Conservation (phyloP, 257 asterid species). For the Ophiorrhiza pumila region DNA sequence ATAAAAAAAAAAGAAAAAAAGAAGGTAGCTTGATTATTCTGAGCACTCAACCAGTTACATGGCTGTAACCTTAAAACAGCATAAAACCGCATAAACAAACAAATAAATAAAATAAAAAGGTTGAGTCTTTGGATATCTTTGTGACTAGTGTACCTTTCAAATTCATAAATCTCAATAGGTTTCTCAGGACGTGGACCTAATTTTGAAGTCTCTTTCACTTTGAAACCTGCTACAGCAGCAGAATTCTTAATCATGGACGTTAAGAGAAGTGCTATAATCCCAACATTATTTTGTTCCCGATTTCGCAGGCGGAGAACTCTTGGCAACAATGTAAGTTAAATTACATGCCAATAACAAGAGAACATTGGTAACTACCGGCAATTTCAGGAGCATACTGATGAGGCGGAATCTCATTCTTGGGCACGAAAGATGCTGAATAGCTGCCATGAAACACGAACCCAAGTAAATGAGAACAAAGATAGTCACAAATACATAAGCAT, state of each 20-base stretch:
- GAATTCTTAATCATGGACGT: background rate
- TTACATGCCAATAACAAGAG: background rate
- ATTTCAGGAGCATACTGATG: slow-evolving; percentile 74
- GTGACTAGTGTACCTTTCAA: slow-evolving; percentile 55
- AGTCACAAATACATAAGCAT: background rate
- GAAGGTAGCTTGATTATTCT: slow-evolving; percentile 6
- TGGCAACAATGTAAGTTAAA: background rate
- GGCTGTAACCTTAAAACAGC: background rate
- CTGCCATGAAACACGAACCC: slow-evolving; percentile 38
- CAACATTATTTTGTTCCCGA: background rate
- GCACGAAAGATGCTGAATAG: slow-evolving; percentile 71
- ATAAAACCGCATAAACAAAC: background rate
- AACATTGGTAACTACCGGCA: slow-evolving; percentile 56
- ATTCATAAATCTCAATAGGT: slow-evolving; percentile 89
- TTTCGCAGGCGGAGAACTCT: background rate
- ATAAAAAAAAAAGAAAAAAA: background rate
- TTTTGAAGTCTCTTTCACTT: slow-evolving; percentile 80
- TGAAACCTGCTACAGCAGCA: slow-evolving; percentile 49
- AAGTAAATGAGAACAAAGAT: background rate
- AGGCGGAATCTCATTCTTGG: slow-evolving; percentile 61
- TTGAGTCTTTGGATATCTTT: background rate
- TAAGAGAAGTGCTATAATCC: background rate
- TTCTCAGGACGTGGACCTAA: slow-evolving; percentile 90
- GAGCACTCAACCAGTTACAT: background rate
- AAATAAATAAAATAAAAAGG: background rate